Evolutionary conservation across 495 filamentous ascomycete genomes (phyloP).

Genomic region (Acidiella bohemica): DNA sequence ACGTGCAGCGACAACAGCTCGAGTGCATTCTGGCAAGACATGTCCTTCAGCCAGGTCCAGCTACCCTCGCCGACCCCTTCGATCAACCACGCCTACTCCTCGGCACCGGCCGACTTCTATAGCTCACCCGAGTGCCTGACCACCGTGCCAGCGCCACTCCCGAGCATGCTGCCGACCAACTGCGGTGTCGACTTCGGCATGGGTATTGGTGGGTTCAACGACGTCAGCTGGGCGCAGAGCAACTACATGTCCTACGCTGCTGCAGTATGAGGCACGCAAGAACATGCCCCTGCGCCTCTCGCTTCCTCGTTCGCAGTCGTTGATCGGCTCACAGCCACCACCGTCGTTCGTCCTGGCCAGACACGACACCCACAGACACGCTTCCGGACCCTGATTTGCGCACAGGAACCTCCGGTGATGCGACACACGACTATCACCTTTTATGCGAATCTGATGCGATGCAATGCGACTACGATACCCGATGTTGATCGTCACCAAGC

Average conservation of each 20-base stretch:
- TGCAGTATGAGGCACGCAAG: not conserved
- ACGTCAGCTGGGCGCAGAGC: constrained; percentile 62
- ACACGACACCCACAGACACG: constrained; percentile 5
- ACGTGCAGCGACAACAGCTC: constrained; percentile 55
- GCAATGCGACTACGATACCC: constrained; percentile 18
- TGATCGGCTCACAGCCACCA: constrained; percentile 10
- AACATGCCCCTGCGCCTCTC: not conserved
- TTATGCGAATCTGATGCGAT: constrained; percentile 9
- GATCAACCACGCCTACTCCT: constrained; percentile 53
- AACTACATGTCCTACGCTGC: constrained; percentile 45
- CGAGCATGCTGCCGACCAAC: constrained; percentile 75
- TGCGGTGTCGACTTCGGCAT: constrained; percentile 48
- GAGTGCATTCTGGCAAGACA: constrained; percentile 66
- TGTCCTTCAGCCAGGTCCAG: constrained; percentile 51
- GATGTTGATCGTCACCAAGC: constrained; percentile 20
- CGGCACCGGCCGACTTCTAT: constrained; percentile 49
- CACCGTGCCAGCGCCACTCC: constrained; percentile 61
- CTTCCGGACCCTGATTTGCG: constrained; percentile 6
- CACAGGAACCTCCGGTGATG: constrained; percentile 11
- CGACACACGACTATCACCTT: constrained; percentile 7
- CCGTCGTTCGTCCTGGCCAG: constrained; percentile 15
- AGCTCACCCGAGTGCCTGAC: constrained; percentile 48
- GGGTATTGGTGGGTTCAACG: constrained; percentile 60
- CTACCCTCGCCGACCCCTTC: constrained; percentile 62
- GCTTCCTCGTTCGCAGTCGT: constrained; percentile 8